Base-by-base conservation (phyloP, 2,329 filamentous ascomycete genomes). In the Aureobasidium sp. region DNA sequence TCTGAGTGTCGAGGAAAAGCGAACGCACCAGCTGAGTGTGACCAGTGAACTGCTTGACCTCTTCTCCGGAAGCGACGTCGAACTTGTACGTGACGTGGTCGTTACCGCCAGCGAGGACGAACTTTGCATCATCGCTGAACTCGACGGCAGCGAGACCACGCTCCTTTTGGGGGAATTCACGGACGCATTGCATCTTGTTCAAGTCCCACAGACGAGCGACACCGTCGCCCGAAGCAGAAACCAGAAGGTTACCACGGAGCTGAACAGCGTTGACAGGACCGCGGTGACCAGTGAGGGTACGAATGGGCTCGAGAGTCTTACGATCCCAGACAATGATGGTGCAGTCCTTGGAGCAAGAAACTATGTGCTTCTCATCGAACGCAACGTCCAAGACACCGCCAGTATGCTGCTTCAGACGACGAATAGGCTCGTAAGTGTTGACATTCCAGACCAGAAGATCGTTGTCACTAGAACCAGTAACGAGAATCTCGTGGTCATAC, bases 231-330 rank as follows among this genome's bases (percentile, higher is more conserved):
- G 89, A 94, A 71, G 94, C 96, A 52, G 90, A 96, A 33, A 97
- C 92, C 53, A 97, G 86, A 7, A 91, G 87, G 75, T 96, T 93
- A 64, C 91, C 93, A 60, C 93, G 89, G 74, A 99, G 85, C 76
- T 97, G 93, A 5, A 99, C 91, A 1, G 94, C 92, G 71, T 99
- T 99, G 67, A 99, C 94, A 1, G 94, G 94, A 0, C 94, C 94
- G 2, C 85, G 82, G 74, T 99, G 94, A 8, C 93, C 94, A 39
- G 84, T 83, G 53, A 99, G 82, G 69, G 90, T 88, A 69, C 89
- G 90, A 52, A 96, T 75, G 50, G 95, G 80, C 11, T 78, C 77
- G 39, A 91, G 90, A 0, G 90, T 94, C 61, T 83, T 77, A 49
- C 94, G 89, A 70, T 96, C 90, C 93, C 93, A 97, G 27, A 99